Evolutionary conservation across 2,329 filamentous ascomycete genomes (phyloP), one percentile per base, ranked within the genome.

Genomic region (Ceratocystis variospora): DNA sequence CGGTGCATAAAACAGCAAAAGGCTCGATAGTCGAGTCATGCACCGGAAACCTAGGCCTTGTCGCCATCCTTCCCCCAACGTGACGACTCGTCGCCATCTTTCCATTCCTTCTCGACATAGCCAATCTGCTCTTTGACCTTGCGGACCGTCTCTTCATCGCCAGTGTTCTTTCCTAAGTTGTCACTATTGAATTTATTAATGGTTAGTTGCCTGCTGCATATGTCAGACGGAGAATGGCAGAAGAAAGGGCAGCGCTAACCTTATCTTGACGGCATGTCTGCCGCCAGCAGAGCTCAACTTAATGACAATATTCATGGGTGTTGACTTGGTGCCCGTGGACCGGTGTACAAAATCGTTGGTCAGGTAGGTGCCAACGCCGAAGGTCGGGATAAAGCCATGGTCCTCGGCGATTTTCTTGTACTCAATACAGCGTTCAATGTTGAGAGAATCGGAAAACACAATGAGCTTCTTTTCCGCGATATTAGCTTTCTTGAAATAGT

Each of bases 241-340:
- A n/a, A n/a, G 12, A 10, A 8, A 22, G 10, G 41, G 22, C 3
- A 7, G 2, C 1, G 68, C 74, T 70, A 62, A 77, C 78, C 77
- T 96, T 70, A 99, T 89, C 79, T 99, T 99, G 73, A 99, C 85
- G 1, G 94, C 92, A 0, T 87, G 84, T 61, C 86, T 83, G 5
- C 92, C 92, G 15, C 80, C 84, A 0, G 91, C 94, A 8, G 89
- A 91, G 69, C 89, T 90, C 68, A 99, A 82, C 78, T 99, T 99
- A 77, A 99, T 96, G 71, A 99, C 94, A 72, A 99, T 99, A 72
- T 99, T 99, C 65, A 99, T 78, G 0, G 94, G 94, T 17, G 86
- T 84, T 0, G 92, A 96, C 76, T 96, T 97, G 71, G 85, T 85
- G 48, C 87, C 86, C 0, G 86, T 88, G 45, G 80, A 84, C 68